Evolutionary conservation across 371 early-diverging fungal species (phyloP), one percentile per base, ranked within the genome.

Genomic region (Rhizopus microsporus): DNA sequence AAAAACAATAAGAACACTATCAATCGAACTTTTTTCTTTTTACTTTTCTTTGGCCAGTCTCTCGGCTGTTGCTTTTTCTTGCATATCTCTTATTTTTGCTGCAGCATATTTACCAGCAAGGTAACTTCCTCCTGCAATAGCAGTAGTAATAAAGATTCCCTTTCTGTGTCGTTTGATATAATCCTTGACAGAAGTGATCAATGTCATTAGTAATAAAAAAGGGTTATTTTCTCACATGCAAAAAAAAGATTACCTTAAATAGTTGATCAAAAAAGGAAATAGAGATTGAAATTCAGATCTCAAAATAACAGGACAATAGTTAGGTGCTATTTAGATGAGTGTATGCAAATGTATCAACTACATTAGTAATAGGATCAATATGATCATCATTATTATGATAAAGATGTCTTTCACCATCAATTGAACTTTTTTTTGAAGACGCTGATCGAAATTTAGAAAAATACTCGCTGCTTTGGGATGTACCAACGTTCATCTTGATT

Each of bases 31-130:
- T 17, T 45, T 30, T 33, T 23, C 9, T 3, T 54, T 78, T 58
- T 83, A 91, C 92, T 93, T 90, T 83, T 90, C 88, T 71, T 82
- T 84, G 3, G 93, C 90, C 13, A 83, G 61, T 61, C 86, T 70
- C 38, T 91, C 87, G 0, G 83, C 53, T 34, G 78, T 77, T 16
- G 81, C 56, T 63, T 77, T 78, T 56, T 86, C 84, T 63, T 90
- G 86, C 56, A 87, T 74, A 63, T 94, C 92, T 44, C 72, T 59
- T 49, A 92, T 75, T 60, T 91, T 89, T 64, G 63, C 70, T 33
- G 83, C 80, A 10, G 91, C 91, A 68, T 86, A 92, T 64, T 88
- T 85, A 51, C 87, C 86, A 33, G 89, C 81, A 60, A 86, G 62
- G 67, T 92, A 93, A 48, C 82, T 75, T 15, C 88, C 87, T 16